Conservation (phyloP, 1,284 basidiomycete species). For the Puccinia polysora region DNA sequence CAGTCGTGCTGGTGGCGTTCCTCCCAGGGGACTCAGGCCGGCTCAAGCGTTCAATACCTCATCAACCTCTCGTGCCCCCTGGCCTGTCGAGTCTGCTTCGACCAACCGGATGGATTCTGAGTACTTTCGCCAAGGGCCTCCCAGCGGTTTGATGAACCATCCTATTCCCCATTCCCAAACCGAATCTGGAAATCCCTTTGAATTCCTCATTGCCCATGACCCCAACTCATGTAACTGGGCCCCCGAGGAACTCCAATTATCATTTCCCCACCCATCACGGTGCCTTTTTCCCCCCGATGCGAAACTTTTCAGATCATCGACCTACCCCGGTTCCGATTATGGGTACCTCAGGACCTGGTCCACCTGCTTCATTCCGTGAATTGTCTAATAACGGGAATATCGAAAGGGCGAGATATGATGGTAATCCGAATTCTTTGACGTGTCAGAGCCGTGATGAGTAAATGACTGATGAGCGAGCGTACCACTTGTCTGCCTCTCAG, state of each 20-base stretch:
- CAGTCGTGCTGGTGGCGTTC: background rate
- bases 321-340: conserved; percentile 1
- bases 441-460: background rate
- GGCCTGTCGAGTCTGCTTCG: conserved; percentile 4
- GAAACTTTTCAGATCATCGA: conserved; percentile 1
- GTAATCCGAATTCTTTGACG: conserved; percentile 5
- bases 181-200: background rate
- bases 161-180: background rate
- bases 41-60: background rate
- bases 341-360: conserved; percentile 36
- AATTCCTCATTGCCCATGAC: conserved; percentile 1
- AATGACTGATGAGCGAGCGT: background rate
- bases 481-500: background rate
- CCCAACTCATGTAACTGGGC: background rate
- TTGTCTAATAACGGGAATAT: background rate
- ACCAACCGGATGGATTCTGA: background rate
- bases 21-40: background rate
- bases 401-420: conserved; percentile 33
- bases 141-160: background rate
- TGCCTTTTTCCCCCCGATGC: conserved; percentile 7
- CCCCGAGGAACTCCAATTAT: background rate
- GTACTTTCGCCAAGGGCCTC: background rate
- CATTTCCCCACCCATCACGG: background rate
- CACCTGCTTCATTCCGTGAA: conserved; percentile 26
- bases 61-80: conserved; percentile 13